Conservation (phyloP, 768 basidiomycete species). For the Agaricus sinodeliciosus region DNA sequence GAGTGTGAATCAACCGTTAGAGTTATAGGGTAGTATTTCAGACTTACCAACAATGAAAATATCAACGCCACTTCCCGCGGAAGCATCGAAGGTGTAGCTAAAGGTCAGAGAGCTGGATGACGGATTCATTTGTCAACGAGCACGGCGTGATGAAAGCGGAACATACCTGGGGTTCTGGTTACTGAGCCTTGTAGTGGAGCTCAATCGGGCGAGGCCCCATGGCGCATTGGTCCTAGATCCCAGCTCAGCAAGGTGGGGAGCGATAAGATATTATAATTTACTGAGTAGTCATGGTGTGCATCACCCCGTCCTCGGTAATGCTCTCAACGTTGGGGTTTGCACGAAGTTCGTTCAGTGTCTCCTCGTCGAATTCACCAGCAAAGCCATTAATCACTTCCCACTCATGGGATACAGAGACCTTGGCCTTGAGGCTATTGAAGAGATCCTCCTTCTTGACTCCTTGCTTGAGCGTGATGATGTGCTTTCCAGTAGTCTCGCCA, state of each 20-base stretch:
- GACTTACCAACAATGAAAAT: slow-evolving; percentile 31
- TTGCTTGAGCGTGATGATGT: slow-evolving; percentile 25
- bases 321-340: slow-evolving; percentile 20
- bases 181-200: slow-evolving; percentile 12
- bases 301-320: slow-evolving; percentile 25
- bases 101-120: slow-evolving; percentile 15
- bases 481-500: slow-evolving; percentile 20
- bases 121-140: too few relatives aligned
- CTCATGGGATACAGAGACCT: slow-evolving; percentile 11
- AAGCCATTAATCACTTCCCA: slow-evolving; percentile 26
- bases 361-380: slow-evolving; percentile 21
- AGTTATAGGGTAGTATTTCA: neutral
- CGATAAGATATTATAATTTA: neutral
- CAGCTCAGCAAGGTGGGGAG: neutral
- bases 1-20: neutral
- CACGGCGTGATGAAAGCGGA: neutral
- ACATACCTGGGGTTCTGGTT: slow-evolving; percentile 11
- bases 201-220: slow-evolving; percentile 26
- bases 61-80: slow-evolving; percentile 24
- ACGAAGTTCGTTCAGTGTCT: slow-evolving; percentile 19
- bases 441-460: slow-evolving; percentile 17
- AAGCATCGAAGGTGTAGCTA: slow-evolving; percentile 14
- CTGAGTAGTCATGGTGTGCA: slow-evolving; percentile 19
- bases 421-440: slow-evolving; percentile 10
- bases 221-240: slow-evolving; percentile 21